phyloP scores from a whole-genome alignment of 139 green algal genomes.

The Eudorina sp. region DNA sequence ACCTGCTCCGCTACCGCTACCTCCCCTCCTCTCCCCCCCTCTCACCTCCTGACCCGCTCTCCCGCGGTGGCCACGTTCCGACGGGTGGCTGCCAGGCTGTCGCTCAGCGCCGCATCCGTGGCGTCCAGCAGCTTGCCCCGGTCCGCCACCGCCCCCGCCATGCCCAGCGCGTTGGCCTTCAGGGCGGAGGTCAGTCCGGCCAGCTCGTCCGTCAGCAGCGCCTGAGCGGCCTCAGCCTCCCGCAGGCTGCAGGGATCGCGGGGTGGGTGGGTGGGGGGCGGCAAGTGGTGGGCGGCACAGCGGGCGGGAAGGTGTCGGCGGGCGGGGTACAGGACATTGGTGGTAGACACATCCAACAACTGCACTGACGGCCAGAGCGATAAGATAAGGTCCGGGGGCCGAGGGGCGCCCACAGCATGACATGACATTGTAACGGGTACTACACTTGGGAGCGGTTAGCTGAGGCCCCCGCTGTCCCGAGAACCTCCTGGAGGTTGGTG shows the following conservation, averaged over 20 bases:
- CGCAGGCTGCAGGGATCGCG: conserved; percentile 9
- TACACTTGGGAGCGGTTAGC: too few species aligned
- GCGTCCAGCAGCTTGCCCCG: conserved; percentile 63
- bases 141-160: conserved; percentile 51
- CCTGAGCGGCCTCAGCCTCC: conserved; percentile 57
- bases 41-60: conserved; percentile 62
- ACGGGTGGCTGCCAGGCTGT: conserved; percentile 53
- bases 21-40: not conserved
- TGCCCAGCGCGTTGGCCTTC: conserved; percentile 51
- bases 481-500: too few species aligned
- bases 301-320: not conserved
- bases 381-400: too few species aligned
- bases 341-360: too few species aligned
- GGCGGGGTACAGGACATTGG: too few species aligned
- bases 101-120: conserved; percentile 49
- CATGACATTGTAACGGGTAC: too few species aligned
- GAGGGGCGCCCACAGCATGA: too few species aligned
- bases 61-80: conserved; percentile 52
- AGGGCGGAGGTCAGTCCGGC: conserved; percentile 56
- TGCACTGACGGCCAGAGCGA: too few species aligned
- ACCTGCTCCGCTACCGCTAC: not conserved
- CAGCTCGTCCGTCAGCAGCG: conserved; percentile 61
- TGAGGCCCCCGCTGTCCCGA: too few species aligned
- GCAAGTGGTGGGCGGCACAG: not conserved
- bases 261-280: not conserved